phyloP scores from a whole-genome alignment of 306 rosid species.

The Herpetospermum pedunculosum region DNA sequence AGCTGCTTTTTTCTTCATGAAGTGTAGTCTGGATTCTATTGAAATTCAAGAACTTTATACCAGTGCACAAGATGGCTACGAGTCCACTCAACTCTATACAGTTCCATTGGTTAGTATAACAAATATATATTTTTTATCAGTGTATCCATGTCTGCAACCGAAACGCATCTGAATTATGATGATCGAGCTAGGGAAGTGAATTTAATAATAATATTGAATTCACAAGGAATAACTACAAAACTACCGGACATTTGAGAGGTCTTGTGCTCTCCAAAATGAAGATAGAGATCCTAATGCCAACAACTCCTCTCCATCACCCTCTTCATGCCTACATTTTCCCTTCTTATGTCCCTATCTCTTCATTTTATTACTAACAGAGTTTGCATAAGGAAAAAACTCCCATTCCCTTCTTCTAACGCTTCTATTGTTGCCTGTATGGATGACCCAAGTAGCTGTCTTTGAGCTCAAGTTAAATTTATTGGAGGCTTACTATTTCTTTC shows the following conservation, averaged over 20 bases:
- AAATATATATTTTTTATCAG: neutral
- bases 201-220: neutral
- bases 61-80: slow-evolving; percentile 79
- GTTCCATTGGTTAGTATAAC: slow-evolving; percentile 52
- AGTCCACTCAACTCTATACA: slow-evolving; percentile 74
- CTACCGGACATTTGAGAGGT: neutral
- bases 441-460: neutral
- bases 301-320: neutral
- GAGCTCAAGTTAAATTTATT: neutral
- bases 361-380: neutral
- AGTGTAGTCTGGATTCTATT: slow-evolving; percentile 54
- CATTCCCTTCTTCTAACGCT: neutral
- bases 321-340: neutral
- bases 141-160: neutral
- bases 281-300: neutral
- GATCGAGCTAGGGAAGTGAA: neutral
- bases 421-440: neutral
- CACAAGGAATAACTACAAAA: neutral
- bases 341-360: neutral
- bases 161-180: neutral
- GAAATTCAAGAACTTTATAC: slow-evolving; percentile 63
- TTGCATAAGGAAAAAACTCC: neutral
- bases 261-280: neutral
- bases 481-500: neutral
- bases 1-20: slow-evolving; percentile 69